Evolutionary conservation across 2,329 filamentous ascomycete genomes (phyloP).

Genomic region (Teratosphaeria pseudoeucalypti): DNA sequence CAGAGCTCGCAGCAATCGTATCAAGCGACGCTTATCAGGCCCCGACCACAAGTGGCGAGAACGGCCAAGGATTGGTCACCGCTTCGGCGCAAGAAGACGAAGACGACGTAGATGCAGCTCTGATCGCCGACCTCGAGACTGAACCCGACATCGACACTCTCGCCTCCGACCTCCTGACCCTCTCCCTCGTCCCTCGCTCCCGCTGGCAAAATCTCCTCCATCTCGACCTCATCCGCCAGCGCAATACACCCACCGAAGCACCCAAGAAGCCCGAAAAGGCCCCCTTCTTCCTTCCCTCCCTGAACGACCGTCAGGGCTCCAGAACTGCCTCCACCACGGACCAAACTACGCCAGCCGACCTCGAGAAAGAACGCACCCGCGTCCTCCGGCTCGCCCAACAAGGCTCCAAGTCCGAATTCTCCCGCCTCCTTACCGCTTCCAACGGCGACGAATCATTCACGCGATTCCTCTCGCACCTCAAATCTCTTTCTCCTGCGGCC

Average conservation of each 20-base stretch:
- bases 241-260: conserved; percentile 87
- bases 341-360: conserved; percentile 17
- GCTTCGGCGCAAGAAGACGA: conserved; percentile 39
- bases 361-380: conserved; percentile 23
- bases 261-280: conserved; percentile 89
- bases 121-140: conserved; percentile 40
- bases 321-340: conserved; percentile 6
- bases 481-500: conserved; percentile 69
- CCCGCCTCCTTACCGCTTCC: conserved; percentile 37
- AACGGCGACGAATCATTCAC: conserved; percentile 48
- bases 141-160: conserved; percentile 37
- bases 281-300: conserved; percentile 82
- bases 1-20: conserved; percentile 54
- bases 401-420: conserved; percentile 31
- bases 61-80: conserved; percentile 62
- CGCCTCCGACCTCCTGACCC: conserved; percentile 69
- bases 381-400: conserved; percentile 19
- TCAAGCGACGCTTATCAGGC: conserved; percentile 25
- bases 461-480: conserved; percentile 66
- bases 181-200: conserved; percentile 80
- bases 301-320: conserved; percentile 31
- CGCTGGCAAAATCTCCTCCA: conserved; percentile 92
- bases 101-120: conserved; percentile 41
- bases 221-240: conserved; percentile 77
- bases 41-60: conserved; percentile 75